Percentiles rank a stretch among this genome's conserved stretches.
phyloP scores from a whole-genome alignment of 495 filamentous ascomycete genomes.

The Chaetomium fimeti region DNA sequence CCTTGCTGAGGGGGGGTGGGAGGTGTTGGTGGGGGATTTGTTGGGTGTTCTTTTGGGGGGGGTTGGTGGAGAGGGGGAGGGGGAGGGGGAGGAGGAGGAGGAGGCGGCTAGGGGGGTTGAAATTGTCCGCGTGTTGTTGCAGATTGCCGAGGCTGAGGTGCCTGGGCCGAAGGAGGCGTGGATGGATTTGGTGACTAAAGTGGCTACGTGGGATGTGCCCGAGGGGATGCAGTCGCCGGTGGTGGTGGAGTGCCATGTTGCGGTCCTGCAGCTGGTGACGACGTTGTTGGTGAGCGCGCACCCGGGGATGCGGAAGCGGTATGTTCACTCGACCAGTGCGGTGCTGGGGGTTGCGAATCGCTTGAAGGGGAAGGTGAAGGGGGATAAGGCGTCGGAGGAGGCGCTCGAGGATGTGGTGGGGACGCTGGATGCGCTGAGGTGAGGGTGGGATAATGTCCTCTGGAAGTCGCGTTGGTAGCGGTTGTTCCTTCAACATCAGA shows the following conservation, averaged over 20 bases:
- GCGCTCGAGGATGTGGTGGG: constrained; percentile 31
- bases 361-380: constrained; percentile 31
- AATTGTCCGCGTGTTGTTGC: constrained; percentile 52
- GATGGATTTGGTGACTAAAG: constrained; percentile 45
- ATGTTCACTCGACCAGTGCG: constrained; percentile 42
- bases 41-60: constrained; percentile 34
- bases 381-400: constrained; percentile 30
- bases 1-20: constrained; percentile 50
- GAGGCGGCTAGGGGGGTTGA: constrained; percentile 49
- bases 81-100: constrained; percentile 2
- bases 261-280: constrained; percentile 51
- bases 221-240: constrained; percentile 22
- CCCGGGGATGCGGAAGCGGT: constrained; percentile 46
- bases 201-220: constrained; percentile 39
- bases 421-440: constrained; percentile 27
- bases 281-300: constrained; percentile 48
- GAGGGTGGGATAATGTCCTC: background rate
- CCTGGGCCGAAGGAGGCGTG: constrained; percentile 46
- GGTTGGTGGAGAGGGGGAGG: constrained; percentile 9
- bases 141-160: constrained; percentile 44
- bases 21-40: constrained; percentile 47
- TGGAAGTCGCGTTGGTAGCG: background rate
- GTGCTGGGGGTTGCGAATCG: constrained; percentile 42
- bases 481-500: background rate
- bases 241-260: constrained; percentile 49